A percentile compares a stretch with the other conserved stretches of the same genome.
Conservation (phyloP, 805 yeast genomes). For the Starmera caribaea region DNA sequence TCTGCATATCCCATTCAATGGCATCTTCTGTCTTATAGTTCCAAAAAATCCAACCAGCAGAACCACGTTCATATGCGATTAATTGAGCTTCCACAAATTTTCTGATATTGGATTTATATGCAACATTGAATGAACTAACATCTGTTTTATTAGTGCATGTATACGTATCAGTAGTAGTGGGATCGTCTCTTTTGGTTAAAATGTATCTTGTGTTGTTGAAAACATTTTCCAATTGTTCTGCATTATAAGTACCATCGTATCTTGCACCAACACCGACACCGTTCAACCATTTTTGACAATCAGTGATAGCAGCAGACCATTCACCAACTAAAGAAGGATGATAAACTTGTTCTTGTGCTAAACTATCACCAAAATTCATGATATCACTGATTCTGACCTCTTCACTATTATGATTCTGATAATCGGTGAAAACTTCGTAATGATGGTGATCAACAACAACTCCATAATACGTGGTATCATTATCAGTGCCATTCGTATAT, state of each 20-base stretch:
- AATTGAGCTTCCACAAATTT: slow-evolving; percentile 53
- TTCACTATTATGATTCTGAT: slow-evolving; percentile 40
- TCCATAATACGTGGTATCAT: slow-evolving; percentile 37
- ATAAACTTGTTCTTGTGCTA: slow-evolving; percentile 22
- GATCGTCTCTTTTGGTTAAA: not conserved
- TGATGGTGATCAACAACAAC: slow-evolving; percentile 83
- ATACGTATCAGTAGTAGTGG: not conserved
- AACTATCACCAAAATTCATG: slow-evolving; percentile 21
- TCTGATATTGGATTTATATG: slow-evolving; percentile 35
- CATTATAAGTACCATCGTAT: slow-evolving; percentile 38
- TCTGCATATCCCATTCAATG: slow-evolving; percentile 56
- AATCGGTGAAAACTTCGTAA: slow-evolving; percentile 73
- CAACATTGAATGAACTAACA: slow-evolving; percentile 30
- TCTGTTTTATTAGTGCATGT: slow-evolving; percentile 14
- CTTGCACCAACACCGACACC: slow-evolving; percentile 64
- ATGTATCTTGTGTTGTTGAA: not conserved
- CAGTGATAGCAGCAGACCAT: slow-evolving; percentile 65
- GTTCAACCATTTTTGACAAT: slow-evolving; percentile 61
- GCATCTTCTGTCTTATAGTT: slow-evolving; percentile 59
- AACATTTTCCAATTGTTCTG: slow-evolving; percentile 7
- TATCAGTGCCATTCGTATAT: slow-evolving; percentile 25
- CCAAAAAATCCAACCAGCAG: slow-evolving; percentile 64
- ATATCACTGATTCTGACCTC: slow-evolving; percentile 22
- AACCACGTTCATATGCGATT: slow-evolving; percentile 35
- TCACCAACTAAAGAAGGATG: slow-evolving; percentile 56